These are phyloP conservation scores for Hypoxylon sp. DNA, from an alignment of 2,329 filamentous ascomycete genomes.

Conservation along the genomic window DNA sequence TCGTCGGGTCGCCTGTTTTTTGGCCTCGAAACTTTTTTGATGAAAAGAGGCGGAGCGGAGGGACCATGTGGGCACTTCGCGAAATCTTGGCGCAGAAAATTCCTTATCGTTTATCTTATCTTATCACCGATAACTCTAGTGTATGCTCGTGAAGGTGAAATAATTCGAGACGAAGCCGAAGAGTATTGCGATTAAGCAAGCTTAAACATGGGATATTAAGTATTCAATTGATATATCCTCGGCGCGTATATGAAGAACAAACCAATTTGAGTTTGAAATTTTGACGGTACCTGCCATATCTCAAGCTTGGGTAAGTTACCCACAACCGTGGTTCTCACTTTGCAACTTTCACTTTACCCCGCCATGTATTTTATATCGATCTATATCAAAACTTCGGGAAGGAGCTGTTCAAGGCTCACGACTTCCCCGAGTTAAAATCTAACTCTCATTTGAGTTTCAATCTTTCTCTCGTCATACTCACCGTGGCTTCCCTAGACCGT, in stretches of 20 bases:
- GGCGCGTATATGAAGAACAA: not conserved
- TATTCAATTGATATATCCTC: not conserved
- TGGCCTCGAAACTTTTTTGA: slow-evolving; percentile 35
- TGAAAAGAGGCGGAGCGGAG: slow-evolving; percentile 38
- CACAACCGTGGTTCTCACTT: not conserved
- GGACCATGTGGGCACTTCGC: slow-evolving; percentile 32
- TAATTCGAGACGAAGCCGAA: slow-evolving; percentile 2
- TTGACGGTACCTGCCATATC: not conserved
- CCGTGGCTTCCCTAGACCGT: not conserved
- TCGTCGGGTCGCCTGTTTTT: slow-evolving; percentile 16
- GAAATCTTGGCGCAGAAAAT: slow-evolving; percentile 46
- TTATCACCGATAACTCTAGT: slow-evolving; percentile 34
- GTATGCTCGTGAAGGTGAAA: not conserved
- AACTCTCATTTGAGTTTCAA: not conserved
- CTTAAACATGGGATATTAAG: not conserved
- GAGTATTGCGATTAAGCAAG: slow-evolving; percentile 5
- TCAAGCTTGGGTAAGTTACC: slow-evolving; percentile 8
- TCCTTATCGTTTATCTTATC: slow-evolving; percentile 39
- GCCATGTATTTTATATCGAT: slow-evolving; percentile 22
- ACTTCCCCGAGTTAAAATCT: not conserved
- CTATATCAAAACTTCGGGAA: slow-evolving; percentile 13
- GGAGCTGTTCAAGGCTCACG: not conserved
- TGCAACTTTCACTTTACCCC: slow-evolving; percentile 22
- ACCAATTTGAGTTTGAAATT: not conserved
- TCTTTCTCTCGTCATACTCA: not conserved